Evolutionary conservation across 1,284 basidiomycete genomes (phyloP).

Genomic region (Ganoderma lucidum): DNA sequence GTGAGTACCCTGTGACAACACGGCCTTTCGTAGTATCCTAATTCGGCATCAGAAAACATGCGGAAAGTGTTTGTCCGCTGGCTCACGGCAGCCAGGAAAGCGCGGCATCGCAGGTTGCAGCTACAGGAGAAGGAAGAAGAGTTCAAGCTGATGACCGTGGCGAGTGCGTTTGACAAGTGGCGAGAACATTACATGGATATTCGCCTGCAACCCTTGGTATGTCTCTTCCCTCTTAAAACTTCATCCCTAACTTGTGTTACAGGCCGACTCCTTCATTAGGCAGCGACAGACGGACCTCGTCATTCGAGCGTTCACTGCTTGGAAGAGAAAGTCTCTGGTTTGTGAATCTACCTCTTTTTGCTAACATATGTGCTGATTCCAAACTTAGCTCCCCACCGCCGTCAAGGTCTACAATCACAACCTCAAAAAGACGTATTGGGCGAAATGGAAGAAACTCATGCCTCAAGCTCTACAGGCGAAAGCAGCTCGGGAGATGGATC

Average conservation of each 20-base stretch:
- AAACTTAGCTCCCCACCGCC: constrained; percentile 58
- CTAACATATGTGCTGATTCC: background rate
- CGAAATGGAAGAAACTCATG: constrained; percentile 71
- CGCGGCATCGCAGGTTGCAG: constrained; percentile 62
- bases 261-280: constrained; percentile 69
- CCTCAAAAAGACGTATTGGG: constrained; percentile 67
- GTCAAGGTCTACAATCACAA: constrained; percentile 73
- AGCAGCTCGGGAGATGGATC: constrained; percentile 69
- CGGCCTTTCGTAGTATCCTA: background rate
- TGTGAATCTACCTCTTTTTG: constrained; percentile 41
- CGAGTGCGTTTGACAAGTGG: constrained; percentile 79
- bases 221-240: constrained; percentile 33
- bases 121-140: constrained; percentile 71
- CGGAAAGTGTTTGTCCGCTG: constrained; percentile 75
- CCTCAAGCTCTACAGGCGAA: constrained; percentile 71
- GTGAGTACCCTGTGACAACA: constrained; percentile 43
- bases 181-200: constrained; percentile 71
- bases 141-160: constrained; percentile 57
- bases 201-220: constrained; percentile 68
- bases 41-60: constrained; percentile 59
- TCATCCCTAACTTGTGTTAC: constrained; percentile 40
- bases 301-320: constrained; percentile 71
- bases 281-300: constrained; percentile 67
- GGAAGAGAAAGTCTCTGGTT: constrained; percentile 79
- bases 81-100: constrained; percentile 64